Conservation (phyloP, 441 rosid genomes). For the Eutrema salsugineum region DNA sequence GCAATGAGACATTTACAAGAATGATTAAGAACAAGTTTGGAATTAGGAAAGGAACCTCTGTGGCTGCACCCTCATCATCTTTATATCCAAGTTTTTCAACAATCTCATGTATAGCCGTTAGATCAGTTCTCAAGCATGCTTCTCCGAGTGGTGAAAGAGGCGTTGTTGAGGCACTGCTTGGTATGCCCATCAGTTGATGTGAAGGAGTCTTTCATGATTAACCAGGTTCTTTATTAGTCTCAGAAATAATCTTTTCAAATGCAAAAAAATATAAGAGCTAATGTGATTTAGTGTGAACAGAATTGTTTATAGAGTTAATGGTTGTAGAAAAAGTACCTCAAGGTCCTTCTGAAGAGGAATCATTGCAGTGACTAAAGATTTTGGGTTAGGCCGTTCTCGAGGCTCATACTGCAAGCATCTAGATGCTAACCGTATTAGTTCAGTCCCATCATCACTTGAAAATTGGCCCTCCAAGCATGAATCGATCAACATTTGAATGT, state of each 20-base stretch:
- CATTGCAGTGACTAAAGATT: constrained; percentile 70
- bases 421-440: constrained; percentile 87
- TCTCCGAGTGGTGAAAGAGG: constrained; percentile 77
- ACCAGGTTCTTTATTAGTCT: constrained; percentile 13
- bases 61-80: constrained; percentile 82
- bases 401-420: constrained; percentile 91
- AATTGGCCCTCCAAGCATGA: constrained; percentile 93
- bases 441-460: constrained; percentile 78
- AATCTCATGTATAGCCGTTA: constrained; percentile 77
- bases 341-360: constrained; percentile 81
- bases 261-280: background rate
- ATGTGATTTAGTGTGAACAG: background rate
- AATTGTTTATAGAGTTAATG: background rate
- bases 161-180: constrained; percentile 47
- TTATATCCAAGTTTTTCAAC: constrained; percentile 69
- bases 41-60: constrained; percentile 55
- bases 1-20: background rate
- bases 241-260: background rate
- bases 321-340: constrained; percentile 47
- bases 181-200: constrained; percentile 78
- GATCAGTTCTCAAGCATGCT: constrained; percentile 75
- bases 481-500: constrained; percentile 79
- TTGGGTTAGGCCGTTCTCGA: constrained; percentile 82
- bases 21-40: background rate
- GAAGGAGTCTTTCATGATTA: constrained; percentile 66